A percentile compares a stretch with the other conserved stretches of the same genome.
These are phyloP conservation scores for Suhomyces kilbournensis DNA, from an alignment of 805 yeast species.

Conservation along the genomic window DNA sequence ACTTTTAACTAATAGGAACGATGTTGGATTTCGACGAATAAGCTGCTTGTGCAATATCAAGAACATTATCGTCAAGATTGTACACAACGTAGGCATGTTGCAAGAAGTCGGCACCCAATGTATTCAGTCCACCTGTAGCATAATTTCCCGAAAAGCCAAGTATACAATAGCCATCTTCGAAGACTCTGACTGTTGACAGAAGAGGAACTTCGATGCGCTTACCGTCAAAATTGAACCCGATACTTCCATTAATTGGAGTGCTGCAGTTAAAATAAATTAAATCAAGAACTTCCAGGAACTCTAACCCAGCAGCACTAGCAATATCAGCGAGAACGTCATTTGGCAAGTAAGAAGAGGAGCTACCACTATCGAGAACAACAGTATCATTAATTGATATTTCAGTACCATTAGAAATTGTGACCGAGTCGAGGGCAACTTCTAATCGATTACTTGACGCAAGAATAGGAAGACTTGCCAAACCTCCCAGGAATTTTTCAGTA, in stretches of 20 bases:
- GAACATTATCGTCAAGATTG: slow-evolving; percentile 54
- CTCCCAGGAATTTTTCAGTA: slow-evolving; percentile 19
- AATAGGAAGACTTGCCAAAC: slow-evolving; percentile 10
- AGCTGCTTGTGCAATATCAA: slow-evolving; percentile 44
- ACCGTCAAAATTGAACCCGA: slow-evolving; percentile 6
- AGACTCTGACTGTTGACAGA: background rate
- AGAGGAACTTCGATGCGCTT: slow-evolving; percentile 4
- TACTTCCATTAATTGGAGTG: background rate
- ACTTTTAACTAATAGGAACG: background rate
- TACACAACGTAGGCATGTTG: slow-evolving; percentile 35
- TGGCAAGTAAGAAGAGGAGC: slow-evolving; percentile 7
- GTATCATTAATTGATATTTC: background rate
- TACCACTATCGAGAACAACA: slow-evolving; percentile 8
- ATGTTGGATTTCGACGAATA: slow-evolving; percentile 15
- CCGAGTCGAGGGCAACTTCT: background rate
- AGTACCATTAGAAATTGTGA: background rate
- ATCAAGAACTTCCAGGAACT: background rate
- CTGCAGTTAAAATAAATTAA: background rate
- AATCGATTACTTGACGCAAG: background rate
- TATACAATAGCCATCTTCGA: background rate
- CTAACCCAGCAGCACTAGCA: background rate
- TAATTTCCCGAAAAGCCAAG: background rate
- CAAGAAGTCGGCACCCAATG: slow-evolving; percentile 53
- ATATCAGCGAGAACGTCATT: background rate
- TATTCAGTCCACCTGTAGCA: background rate